Evolutionary conservation across 169 alveolate species (phyloP), one percentile per base, ranked within the genome.

Genomic region (Plasmodium blacklocki): DNA sequence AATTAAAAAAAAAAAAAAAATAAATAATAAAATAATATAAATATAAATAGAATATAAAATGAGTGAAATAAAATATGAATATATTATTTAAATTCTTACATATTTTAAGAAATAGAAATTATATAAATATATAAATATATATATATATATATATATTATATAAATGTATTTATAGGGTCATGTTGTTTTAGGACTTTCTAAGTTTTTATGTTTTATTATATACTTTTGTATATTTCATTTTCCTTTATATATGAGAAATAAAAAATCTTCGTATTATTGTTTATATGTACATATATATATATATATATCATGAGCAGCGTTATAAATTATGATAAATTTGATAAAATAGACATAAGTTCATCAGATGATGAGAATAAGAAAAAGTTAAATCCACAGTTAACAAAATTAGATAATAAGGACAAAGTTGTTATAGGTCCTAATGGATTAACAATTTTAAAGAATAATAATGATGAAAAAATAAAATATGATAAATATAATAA

Each of bases 291-390:
- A 6, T 32, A 74, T 32, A 59, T 39, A 43, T 43, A 47, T 59
- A 72, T 21, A 49, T 19, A n/a, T 58, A 76, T 32, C 9, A 83
- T 83, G 91, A 68, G 83, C 63, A 59, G 91, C 12, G 21, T 47
- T 52, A 83, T 83, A 29, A 83, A 83, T 49, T 83, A 83, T 70
- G 68, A 80, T 26, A 83, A 59, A 29, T 83, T 83, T 68, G 85
- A 83, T 23, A 68, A 83, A 21, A 67, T 83, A 58, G 85, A 68
- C n/a, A 83, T 83, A 58, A 83, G 91, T 15, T 83, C 91, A 60
- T 83, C 91, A 83, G 91, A 83, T 59, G 91, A 83, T 26, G 91
- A 83, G 56, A 32, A 32, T 32, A 43, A 19, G 18, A 70, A 68
- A 70, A 83, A 45, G 6, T 68, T 67, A 32, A 67, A 54, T 23